Conservation (phyloP, 352 stramenopile genomes). For the Phytophthora kernoviae region DNA sequence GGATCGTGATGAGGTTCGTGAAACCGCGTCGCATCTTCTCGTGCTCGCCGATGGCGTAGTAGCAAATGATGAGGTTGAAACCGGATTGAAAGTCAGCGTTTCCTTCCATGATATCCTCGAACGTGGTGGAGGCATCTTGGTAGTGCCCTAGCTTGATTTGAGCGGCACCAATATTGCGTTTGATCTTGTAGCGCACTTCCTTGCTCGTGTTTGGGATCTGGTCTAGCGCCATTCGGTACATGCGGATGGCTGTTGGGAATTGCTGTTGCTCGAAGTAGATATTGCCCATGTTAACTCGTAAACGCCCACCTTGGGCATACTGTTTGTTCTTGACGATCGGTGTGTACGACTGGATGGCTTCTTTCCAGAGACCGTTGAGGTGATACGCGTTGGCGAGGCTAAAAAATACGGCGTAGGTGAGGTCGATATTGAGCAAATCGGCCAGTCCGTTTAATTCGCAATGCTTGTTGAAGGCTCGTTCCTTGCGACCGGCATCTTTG, state of each 20-base stretch:
- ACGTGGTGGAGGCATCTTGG: constrained; percentile 94
- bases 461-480: constrained; percentile 91
- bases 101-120: constrained; percentile 95
- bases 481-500: constrained; percentile 89
- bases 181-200: constrained; percentile 95
- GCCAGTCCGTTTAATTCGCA: constrained; percentile 88
- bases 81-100: constrained; percentile 95
- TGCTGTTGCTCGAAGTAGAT: constrained; percentile 97
- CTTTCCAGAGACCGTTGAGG: constrained; percentile 93
- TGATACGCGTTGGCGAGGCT: constrained; percentile 95
- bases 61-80: constrained; percentile 98
- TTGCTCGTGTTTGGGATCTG: constrained; percentile 95
- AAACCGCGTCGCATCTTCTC: constrained; percentile 95
- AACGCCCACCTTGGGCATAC: constrained; percentile 88
- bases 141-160: constrained; percentile 95
- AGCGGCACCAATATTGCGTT: constrained; percentile 96
- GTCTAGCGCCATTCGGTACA: constrained; percentile 98
- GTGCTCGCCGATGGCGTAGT: constrained; percentile 95
- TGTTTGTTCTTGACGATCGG: constrained; percentile 97
- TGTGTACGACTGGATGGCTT: constrained; percentile 95
- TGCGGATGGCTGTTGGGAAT: constrained; percentile 94
- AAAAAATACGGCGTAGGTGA: constrained; percentile 96
- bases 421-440: constrained; percentile 92
- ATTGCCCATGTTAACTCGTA: constrained; percentile 98
- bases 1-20: constrained; percentile 90